Percentiles rank a stretch among this genome's conserved stretches.
phyloP scores from a whole-genome alignment of 441 rosid genomes.

The Pelargonium myrrhifolium region DNA sequence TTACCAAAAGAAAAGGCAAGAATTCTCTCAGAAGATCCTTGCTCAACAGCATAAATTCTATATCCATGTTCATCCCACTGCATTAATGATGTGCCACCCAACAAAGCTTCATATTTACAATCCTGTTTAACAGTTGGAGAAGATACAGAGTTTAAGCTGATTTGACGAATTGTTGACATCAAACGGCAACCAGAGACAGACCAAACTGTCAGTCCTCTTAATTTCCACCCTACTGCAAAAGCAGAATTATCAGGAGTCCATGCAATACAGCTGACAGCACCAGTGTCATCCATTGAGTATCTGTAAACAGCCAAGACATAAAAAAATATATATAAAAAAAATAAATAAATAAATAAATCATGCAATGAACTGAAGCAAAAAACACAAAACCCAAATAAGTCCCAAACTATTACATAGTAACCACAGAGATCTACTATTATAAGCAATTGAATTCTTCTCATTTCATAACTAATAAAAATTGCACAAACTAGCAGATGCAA shows the following conservation, averaged over 20 bases:
- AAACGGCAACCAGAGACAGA: constrained; percentile 96
- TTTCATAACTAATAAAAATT: constrained; percentile 1
- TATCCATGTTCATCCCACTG: constrained; percentile 99
- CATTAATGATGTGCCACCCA: constrained; percentile 76
- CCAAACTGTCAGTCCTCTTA: constrained; percentile 96
- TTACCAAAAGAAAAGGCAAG: constrained; percentile 92
- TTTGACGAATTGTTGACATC: constrained; percentile 96
- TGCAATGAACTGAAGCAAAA: background rate
- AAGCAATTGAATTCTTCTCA: background rate
- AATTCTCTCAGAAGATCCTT: constrained; percentile 74
- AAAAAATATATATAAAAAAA: too few relatives aligned
- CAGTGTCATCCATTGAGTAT: constrained; percentile 86
- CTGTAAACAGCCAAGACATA: constrained; percentile 37
- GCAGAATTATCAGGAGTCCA: constrained; percentile 99
- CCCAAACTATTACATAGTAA: background rate
- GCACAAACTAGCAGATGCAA: background rate
- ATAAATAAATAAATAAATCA: too few relatives aligned
- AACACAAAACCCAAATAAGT: background rate
- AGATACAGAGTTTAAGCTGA: constrained; percentile 75
- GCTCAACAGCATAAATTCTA: constrained; percentile 85
- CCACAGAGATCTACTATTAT: background rate
- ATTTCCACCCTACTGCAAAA: constrained; percentile 99
- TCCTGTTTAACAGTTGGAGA: constrained; percentile 73
- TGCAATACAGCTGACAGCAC: constrained; percentile 80
- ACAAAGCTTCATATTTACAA: constrained; percentile 73